Evolutionary conservation across 2,329 filamentous ascomycete genomes (phyloP).

Genomic region (Trichoderma sp.): DNA sequence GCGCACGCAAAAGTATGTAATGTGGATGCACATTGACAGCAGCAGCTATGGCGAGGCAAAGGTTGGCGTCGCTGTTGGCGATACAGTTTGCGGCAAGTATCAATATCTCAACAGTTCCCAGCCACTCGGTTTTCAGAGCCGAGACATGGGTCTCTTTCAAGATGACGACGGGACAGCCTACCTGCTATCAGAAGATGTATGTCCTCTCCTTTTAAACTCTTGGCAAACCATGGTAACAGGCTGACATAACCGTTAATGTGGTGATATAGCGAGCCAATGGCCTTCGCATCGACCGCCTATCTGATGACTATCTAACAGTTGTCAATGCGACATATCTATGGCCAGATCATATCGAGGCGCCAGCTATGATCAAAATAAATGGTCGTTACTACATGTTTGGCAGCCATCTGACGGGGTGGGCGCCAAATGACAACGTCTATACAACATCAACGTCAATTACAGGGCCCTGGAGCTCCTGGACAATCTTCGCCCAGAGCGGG

Average conservation of each 20-base stretch:
- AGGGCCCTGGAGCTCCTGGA: not conserved
- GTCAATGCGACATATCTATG: not conserved
- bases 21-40: not conserved
- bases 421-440: not conserved
- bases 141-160: not conserved
- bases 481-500: not conserved
- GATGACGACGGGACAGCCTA: not conserved
- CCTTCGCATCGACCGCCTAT: not conserved
- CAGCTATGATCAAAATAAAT: not conserved
- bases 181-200: not conserved
- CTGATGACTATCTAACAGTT: not conserved
- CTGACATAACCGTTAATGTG: not conserved
- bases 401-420: not conserved
- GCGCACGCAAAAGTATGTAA: not conserved
- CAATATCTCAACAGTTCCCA: not conserved
- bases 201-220: not conserved
- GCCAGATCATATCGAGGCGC: not conserved
- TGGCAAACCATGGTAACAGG: not conserved
- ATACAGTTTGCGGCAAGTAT: not conserved
- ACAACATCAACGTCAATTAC: not conserved
- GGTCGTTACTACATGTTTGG: not conserved
- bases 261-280: not conserved
- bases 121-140: not conserved
- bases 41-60: not conserved
- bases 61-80: not conserved